A percentile compares a stretch with the other conserved stretches of the same genome.
These are phyloP conservation scores for Rhizopogon vesiculosus DNA, from an alignment of 768 basidiomycete species.

Conservation along the genomic window DNA sequence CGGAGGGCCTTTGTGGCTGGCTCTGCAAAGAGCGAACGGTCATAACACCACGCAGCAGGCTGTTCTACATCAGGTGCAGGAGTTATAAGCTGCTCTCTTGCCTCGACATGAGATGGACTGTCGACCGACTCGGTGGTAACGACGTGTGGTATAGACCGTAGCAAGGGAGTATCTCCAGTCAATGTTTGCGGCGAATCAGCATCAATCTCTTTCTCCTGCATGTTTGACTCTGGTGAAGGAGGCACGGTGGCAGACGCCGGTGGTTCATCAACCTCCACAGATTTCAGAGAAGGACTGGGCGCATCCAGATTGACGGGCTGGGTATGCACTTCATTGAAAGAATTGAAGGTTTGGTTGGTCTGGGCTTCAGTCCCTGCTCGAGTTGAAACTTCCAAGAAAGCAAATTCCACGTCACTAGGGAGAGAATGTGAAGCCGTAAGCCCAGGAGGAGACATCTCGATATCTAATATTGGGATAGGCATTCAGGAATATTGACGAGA, in stretches of 20 bases:
- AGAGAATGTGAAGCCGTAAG: neutral
- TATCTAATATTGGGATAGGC: neutral
- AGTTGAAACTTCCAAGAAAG: neutral
- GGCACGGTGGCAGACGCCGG: conserved; percentile 11
- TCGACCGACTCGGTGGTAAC: conserved; percentile 5
- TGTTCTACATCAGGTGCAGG: conserved; percentile 1
- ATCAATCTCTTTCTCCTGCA: conserved; percentile 12
- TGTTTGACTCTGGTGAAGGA: conserved; percentile 8
- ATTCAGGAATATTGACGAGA: neutral
- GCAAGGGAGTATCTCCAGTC: conserved; percentile 2
- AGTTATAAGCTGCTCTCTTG: neutral
- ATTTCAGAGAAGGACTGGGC: neutral
- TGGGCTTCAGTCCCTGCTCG: neutral
- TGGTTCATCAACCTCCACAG: neutral
- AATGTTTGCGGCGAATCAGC: conserved; percentile 2
- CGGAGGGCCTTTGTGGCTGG: conserved; percentile 58
- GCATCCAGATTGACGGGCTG: neutral
- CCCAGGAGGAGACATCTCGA: conserved; percentile 1
- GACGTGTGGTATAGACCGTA: conserved; percentile 5
- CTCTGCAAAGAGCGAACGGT: conserved; percentile 17
- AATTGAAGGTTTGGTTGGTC: neutral
- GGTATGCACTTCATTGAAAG: neutral
- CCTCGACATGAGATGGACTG: conserved; percentile 21
- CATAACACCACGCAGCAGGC: neutral
- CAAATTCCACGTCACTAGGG: neutral